Percentiles rank a stretch among this genome's conserved stretches.
These are phyloP conservation scores for Fusarium gaditjirri DNA, from an alignment of 2,329 filamentous ascomycete species.

Conservation along the genomic window DNA sequence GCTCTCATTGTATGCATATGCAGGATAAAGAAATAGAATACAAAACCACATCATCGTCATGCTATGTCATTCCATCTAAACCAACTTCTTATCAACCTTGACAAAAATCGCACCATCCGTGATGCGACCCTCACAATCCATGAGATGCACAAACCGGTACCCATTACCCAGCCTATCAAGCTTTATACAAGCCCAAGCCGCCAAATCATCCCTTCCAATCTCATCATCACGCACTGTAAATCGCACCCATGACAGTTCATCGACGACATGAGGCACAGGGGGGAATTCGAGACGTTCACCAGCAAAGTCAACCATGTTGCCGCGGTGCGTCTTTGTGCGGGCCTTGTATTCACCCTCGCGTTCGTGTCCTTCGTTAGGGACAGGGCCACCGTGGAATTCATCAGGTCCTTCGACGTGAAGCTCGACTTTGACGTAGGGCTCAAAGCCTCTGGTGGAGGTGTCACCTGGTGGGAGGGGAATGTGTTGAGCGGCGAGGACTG, in stretches of 20 bases:
- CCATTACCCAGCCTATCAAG: constrained; percentile 83
- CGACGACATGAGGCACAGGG: constrained; percentile 65
- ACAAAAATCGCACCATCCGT: constrained; percentile 79
- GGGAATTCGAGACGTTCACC: constrained; percentile 68
- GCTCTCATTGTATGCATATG: constrained; percentile 1
- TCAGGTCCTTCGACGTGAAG: constrained; percentile 80
- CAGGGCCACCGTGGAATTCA: constrained; percentile 52
- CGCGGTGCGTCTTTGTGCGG: constrained; percentile 67
- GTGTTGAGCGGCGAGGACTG: constrained; percentile 80
- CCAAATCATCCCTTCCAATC: constrained; percentile 79
- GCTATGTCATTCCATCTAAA: constrained; percentile 19
- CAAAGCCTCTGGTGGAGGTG: constrained; percentile 66
- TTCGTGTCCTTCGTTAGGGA: constrained; percentile 54
- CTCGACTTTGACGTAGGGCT: constrained; percentile 85
- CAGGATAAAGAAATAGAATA: neutral
- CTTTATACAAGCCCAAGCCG: constrained; percentile 89
- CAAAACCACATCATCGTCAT: neutral
- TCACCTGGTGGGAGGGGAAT: constrained; percentile 72
- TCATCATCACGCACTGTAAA: constrained; percentile 92
- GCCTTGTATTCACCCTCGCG: constrained; percentile 64
- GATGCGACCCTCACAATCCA: constrained; percentile 73
- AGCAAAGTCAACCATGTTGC: constrained; percentile 71
- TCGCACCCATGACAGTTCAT: constrained; percentile 77
- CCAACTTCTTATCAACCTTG: constrained; percentile 71
- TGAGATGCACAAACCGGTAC: constrained; percentile 80